These are phyloP conservation scores for Peronospora destructor DNA, from an alignment of 352 stramenopile genomes.

Conservation along the genomic window DNA sequence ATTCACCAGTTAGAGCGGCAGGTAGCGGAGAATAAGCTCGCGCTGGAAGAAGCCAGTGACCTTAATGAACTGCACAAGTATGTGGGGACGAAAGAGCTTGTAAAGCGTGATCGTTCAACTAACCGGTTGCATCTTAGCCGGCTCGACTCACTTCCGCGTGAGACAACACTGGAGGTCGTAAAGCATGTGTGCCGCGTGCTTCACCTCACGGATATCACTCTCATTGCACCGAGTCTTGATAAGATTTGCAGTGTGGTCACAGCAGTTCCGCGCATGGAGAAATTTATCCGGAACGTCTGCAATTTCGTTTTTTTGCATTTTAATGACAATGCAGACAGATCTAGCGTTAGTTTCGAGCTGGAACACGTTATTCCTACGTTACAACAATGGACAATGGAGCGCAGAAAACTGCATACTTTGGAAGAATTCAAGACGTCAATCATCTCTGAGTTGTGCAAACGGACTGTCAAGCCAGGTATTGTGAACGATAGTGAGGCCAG, in stretches of 20 bases:
- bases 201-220: constrained; percentile 74
- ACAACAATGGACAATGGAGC: constrained; percentile 57
- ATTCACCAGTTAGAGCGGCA: constrained; percentile 75
- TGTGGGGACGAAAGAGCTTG: constrained; percentile 76
- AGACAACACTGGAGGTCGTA: constrained; percentile 73
- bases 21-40: constrained; percentile 62
- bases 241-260: constrained; percentile 79
- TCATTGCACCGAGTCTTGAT: constrained; percentile 69
- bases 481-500: constrained; percentile 16
- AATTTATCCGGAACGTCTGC: constrained; percentile 83
- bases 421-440: constrained; percentile 58
- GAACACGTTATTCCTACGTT: constrained; percentile 69
- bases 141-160: constrained; percentile 62
- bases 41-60: constrained; percentile 67
- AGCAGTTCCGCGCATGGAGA: constrained; percentile 77
- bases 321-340: constrained; percentile 23
- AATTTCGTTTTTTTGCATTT: constrained; percentile 59
- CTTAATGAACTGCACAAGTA: constrained; percentile 72
- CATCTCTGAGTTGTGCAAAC: constrained; percentile 54
- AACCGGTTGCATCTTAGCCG: constrained; percentile 73
- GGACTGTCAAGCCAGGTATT: constrained; percentile 41
- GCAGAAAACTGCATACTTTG: constrained; percentile 48
- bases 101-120: constrained; percentile 72
- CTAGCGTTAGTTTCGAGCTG: constrained; percentile 36
- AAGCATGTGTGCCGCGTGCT: constrained; percentile 80